Evolutionary conservation across 2,329 filamentous ascomycete species (phyloP).

Genomic region (Gyromitra esculenta): DNA sequence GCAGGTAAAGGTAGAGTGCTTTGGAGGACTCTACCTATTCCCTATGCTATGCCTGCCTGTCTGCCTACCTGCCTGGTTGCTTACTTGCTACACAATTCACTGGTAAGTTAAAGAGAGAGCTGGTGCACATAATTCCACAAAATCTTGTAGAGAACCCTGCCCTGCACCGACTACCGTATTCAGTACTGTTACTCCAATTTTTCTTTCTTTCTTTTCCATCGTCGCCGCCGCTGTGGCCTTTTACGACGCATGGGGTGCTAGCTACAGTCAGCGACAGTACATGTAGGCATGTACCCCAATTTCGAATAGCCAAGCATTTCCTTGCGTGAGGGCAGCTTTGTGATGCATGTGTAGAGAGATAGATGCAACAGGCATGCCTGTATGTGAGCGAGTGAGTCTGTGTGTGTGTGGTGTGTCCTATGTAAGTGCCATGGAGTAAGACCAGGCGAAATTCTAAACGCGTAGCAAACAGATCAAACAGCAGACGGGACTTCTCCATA

Average conservation of each 20-base stretch:
- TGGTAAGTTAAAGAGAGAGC: constrained; percentile 16
- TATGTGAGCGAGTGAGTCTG: constrained; percentile 28
- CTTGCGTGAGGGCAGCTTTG: constrained; percentile 44
- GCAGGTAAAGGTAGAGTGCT: constrained; percentile 17
- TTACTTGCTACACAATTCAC: not conserved
- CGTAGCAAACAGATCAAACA: constrained; percentile 50
- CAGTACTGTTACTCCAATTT: constrained; percentile 34
- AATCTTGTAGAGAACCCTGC: constrained; percentile 27
- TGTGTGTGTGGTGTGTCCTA: constrained; percentile 8
- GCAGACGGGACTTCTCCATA: constrained; percentile 52
- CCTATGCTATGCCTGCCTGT: too few relatives aligned
- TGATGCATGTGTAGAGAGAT: constrained; percentile 39
- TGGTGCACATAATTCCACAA: constrained; percentile 20
- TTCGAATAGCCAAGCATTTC: constrained; percentile 48
- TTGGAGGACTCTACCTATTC: too few relatives aligned
- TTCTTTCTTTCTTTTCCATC: constrained; percentile 14
- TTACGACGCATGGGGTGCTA: constrained; percentile 40
- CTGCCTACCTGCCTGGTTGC: too few relatives aligned
- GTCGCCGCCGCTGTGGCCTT: not conserved
- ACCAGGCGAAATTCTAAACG: constrained; percentile 50
- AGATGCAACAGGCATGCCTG: constrained; percentile 46
- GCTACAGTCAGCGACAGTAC: constrained; percentile 47
- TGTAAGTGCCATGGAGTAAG: constrained; percentile 41
- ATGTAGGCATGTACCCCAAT: constrained; percentile 50
- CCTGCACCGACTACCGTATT: constrained; percentile 36